Evolutionary conservation across 495 filamentous ascomycete species (phyloP).

Genomic region (Lasiosphaeris hirsuta): DNA sequence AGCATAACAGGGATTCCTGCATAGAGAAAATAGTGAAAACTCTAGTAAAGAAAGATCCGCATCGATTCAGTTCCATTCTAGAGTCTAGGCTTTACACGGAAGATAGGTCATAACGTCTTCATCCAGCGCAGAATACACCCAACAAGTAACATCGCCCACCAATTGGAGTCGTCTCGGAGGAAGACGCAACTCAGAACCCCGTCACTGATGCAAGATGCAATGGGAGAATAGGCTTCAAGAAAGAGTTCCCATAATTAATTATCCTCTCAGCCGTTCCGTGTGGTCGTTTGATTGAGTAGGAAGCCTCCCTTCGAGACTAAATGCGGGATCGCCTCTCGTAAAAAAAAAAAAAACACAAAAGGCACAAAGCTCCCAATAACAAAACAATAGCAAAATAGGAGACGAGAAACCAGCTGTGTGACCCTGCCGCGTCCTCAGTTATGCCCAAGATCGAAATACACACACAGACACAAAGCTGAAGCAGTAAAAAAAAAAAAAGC

Average conservation of each 20-base stretch:
- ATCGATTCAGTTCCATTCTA: too few relatives aligned
- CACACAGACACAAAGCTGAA: constrained; percentile 19
- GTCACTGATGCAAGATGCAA: background rate
- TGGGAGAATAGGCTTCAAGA: background rate
- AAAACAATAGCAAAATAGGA: constrained; percentile 3
- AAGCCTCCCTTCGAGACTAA: background rate
- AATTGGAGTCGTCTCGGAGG: background rate
- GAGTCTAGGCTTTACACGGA: too few relatives aligned
- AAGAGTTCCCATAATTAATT: constrained; percentile 4
- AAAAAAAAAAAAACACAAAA: background rate
- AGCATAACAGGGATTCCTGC: too few relatives aligned
- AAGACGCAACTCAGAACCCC: background rate
- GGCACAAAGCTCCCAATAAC: constrained; percentile 3
- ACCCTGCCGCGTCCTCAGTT: constrained; percentile 20
- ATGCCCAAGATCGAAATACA: constrained; percentile 36
- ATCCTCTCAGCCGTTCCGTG: background rate
- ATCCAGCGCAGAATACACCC: too few relatives aligned
- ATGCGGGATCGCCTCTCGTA: background rate
- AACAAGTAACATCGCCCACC: too few relatives aligned
- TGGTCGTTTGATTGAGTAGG: background rate
- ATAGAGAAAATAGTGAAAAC: too few relatives aligned
- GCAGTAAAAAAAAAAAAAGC: constrained; percentile 10
- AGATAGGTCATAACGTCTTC: too few relatives aligned
- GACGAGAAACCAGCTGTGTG: constrained; percentile 12
- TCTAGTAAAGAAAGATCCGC: too few relatives aligned